Percentiles rank a stretch among this genome's conserved stretches.
Evolutionary conservation across 1,139 yeast species (phyloP).

Genomic region (Casaregolazyma lundiana): DNA sequence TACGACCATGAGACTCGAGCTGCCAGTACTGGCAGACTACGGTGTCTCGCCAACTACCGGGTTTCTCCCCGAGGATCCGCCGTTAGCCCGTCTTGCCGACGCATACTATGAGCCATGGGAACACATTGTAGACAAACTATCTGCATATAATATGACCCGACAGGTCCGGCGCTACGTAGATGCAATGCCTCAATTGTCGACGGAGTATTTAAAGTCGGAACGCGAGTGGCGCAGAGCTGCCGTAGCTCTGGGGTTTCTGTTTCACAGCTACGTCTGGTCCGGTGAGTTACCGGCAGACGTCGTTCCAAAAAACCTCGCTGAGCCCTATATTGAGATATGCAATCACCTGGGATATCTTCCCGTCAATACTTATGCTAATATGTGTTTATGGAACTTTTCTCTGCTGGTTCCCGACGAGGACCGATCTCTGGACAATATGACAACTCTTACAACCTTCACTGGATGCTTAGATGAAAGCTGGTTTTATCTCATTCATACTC

Average conservation of each 20-base stretch:
- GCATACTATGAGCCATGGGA: slow-evolving; percentile 79
- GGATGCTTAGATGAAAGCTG: slow-evolving; percentile 90
- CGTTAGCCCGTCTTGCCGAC: slow-evolving; percentile 56
- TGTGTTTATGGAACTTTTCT: slow-evolving; percentile 84
- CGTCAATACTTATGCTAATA: slow-evolving; percentile 78
- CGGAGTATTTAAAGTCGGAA: slow-evolving; percentile 40
- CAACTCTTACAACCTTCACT: slow-evolving; percentile 79
- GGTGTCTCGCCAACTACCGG: slow-evolving; percentile 70
- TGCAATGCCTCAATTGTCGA: slow-evolving; percentile 49
- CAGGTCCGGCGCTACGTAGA: slow-evolving; percentile 59
- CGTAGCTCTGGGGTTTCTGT: slow-evolving; percentile 67
- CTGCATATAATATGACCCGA: slow-evolving; percentile 65
- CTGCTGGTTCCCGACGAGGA: slow-evolving; percentile 50
- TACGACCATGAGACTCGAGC: slow-evolving; percentile 23
- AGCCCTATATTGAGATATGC: slow-evolving; percentile 60
- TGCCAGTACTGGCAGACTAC: slow-evolving; percentile 55
- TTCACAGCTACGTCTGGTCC: slow-evolving; percentile 89
- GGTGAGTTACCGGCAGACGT: slow-evolving; percentile 56
- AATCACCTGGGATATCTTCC: slow-evolving; percentile 73
- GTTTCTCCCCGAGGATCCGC: slow-evolving; percentile 67
- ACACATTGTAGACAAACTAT: slow-evolving; percentile 55
- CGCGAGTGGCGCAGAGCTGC: slow-evolving; percentile 73
- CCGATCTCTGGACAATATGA: slow-evolving; percentile 57
- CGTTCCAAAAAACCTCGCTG: slow-evolving; percentile 63
- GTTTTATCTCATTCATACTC: slow-evolving; percentile 87